Base-by-base conservation (phyloP, 2,329 filamentous ascomycete species). In the Hypoxylon sp. region DNA sequence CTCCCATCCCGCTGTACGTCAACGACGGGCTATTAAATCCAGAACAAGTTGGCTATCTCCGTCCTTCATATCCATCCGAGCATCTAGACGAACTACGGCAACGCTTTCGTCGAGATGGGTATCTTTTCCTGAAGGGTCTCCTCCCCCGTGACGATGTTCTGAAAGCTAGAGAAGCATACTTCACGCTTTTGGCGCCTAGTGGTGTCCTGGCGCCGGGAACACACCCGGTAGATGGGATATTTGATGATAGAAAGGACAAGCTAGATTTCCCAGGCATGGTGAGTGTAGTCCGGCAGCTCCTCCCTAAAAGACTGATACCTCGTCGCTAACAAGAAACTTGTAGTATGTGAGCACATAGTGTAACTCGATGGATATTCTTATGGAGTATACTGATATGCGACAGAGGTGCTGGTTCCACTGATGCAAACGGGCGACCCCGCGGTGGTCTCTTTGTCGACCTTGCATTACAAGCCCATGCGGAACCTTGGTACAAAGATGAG, bases 391-490 rank as follows among this genome's bases (percentile, higher is more conserved):
- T 70, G 35, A 70, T 35, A 31, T 37, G n/a, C 10, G 27, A 44
- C 15, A 72, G 70, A 53, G 70, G 72, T 2, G 70, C 72, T 1
- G 72, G 72, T 11, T 80, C 65, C 71, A 62, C 75, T 1, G 75
- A 78, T 2, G 79, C 80, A 62, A 80, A 42, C 73, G 77, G 70
- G 11, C 70, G 70, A 4, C 72, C 72, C 2, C 69, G 69, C 1
- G 71, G 71, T 8, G 72, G 69, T 3, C 44, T 68, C 11, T 72
- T 74, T 62, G 83, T 86, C 5, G 82, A 85, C 39, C 75, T 85
- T 6, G 87, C 87, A 0, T 76, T 89, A 13, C 78, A 85, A 63
- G 87, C 87, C 0, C 87, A 90, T 66, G 80, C 80, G 0, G 79
- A 84, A 63, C 76, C 81, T 6, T 87, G 84, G 84, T 87, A 89